phyloP scores from a whole-genome alignment of 176 grass and related monocot species.

The Tillandsia fasciculata region DNA sequence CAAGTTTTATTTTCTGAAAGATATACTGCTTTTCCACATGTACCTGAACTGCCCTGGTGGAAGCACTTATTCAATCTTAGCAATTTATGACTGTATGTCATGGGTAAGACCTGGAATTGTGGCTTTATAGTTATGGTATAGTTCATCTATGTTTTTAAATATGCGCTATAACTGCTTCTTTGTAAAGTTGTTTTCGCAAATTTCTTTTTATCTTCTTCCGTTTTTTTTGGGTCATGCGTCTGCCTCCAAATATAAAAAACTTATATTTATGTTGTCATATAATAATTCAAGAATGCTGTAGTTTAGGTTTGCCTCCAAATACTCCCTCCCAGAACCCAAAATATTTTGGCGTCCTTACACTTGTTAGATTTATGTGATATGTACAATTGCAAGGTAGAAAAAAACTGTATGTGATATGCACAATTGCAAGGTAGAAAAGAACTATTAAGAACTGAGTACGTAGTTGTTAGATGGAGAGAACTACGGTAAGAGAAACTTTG shows the following conservation, averaged over 20 bases:
- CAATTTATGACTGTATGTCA: conserved; percentile 96
- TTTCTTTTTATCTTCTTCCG: no score
- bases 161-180: conserved; percentile 21
- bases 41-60: conserved; percentile 86
- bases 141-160: not conserved
- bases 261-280: no score
- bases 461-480: no score
- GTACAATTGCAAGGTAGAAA: no score
- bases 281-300: no score
- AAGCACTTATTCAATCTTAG: conserved; percentile 82
- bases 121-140: conserved; percentile 7
- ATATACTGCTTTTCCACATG: conserved; percentile 41
- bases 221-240: not conserved
- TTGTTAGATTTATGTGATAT: no score
- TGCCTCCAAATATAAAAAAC: not conserved
- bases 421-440: no score
- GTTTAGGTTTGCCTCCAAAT: no score
- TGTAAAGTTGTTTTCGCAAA: not conserved
- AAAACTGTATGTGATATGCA: no score
- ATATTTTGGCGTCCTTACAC: no score
- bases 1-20: conserved; percentile 18
- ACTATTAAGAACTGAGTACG: no score
- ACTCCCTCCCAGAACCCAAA: no score
- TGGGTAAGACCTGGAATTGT: conserved; percentile 47
- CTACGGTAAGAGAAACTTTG: conserved; percentile 1